These are phyloP conservation scores for Pseudogymnoascus pannorum DNA, from an alignment of 2,329 filamentous ascomycete species.

Conservation along the genomic window DNA sequence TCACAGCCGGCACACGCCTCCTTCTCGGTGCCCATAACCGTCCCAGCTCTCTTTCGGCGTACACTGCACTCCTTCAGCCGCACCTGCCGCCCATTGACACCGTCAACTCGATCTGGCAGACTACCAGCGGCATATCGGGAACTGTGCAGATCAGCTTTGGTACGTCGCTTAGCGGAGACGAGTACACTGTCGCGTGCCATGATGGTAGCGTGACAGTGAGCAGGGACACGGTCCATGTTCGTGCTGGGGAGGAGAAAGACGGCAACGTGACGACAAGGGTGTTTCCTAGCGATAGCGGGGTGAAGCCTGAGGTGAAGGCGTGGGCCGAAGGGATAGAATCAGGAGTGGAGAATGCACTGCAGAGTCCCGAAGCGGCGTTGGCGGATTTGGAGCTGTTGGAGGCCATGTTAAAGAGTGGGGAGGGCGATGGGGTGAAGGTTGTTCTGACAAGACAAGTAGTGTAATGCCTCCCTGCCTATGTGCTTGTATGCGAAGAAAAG, in stretches of 20 bases:
- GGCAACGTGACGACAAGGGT: constrained; percentile 21
- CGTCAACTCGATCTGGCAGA: constrained; percentile 28
- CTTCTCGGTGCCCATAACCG: constrained; percentile 40
- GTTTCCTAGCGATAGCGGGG: constrained; percentile 26
- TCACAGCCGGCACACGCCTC: constrained; percentile 53
- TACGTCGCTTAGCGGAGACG: constrained; percentile 24
- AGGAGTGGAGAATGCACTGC: constrained; percentile 20
- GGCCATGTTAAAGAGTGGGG: constrained; percentile 30
- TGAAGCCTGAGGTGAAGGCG: constrained; percentile 26
- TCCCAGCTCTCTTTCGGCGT: constrained; percentile 22
- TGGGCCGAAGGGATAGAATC: constrained; percentile 25
- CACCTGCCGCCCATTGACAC: constrained; percentile 29
- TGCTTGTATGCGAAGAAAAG: not conserved
- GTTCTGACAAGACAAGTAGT: constrained; percentile 13
- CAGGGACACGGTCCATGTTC: constrained; percentile 23
- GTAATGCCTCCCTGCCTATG: not conserved
- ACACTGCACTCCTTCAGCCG: constrained; percentile 22
- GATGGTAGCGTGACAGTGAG: constrained; percentile 25
- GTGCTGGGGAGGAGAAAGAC: constrained; percentile 22
- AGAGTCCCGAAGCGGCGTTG: constrained; percentile 23
- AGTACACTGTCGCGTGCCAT: constrained; percentile 27
- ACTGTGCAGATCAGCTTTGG: constrained; percentile 28
- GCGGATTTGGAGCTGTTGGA: constrained; percentile 27
- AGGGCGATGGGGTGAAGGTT: constrained; percentile 23
- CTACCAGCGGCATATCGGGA: constrained; percentile 25